phyloP scores from a whole-genome alignment of 768 basidiomycete species.

The Psilocybe azurescens region DNA sequence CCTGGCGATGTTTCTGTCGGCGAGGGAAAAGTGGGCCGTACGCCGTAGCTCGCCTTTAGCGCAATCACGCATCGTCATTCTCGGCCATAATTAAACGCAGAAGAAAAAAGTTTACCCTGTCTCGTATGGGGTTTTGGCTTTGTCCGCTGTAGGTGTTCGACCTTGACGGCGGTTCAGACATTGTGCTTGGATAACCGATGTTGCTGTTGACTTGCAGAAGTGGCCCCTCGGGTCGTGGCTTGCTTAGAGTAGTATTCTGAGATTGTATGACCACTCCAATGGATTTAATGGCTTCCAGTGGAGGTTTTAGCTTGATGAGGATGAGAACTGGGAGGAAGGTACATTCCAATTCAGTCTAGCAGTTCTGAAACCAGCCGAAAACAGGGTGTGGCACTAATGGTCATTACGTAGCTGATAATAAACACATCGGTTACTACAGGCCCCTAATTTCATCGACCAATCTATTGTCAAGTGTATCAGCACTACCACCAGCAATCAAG shows the following conservation, averaged over 20 bases:
- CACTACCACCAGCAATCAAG: too few species aligned
- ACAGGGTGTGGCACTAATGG: neutral
- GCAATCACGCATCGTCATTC: neutral
- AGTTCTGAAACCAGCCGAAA: neutral
- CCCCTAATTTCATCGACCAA: neutral
- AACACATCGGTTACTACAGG: neutral
- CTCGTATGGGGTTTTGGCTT: neutral
- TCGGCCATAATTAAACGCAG: neutral
- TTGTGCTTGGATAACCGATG: neutral
- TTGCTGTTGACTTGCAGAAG: neutral
- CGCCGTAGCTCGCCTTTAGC: slow-evolving; percentile 24
- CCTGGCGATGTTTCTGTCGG: slow-evolving; percentile 43
- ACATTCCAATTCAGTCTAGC: neutral
- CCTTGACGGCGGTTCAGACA: slow-evolving; percentile 8
- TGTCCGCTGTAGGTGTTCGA: neutral
- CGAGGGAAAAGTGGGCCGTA: slow-evolving; percentile 32
- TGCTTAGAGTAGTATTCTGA: neutral
- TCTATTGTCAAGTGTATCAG: too few species aligned
- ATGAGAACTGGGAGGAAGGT: neutral
- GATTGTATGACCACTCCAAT: neutral
- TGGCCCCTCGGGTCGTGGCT: neutral
- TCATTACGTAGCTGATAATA: slow-evolving; percentile 2
- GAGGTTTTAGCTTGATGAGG: neutral
- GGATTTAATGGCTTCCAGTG: neutral
- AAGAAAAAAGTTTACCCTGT: neutral